These are phyloP conservation scores for Saccharomyces paradoxus DNA, from an alignment of 805 yeast species.

Conservation along the genomic window DNA sequence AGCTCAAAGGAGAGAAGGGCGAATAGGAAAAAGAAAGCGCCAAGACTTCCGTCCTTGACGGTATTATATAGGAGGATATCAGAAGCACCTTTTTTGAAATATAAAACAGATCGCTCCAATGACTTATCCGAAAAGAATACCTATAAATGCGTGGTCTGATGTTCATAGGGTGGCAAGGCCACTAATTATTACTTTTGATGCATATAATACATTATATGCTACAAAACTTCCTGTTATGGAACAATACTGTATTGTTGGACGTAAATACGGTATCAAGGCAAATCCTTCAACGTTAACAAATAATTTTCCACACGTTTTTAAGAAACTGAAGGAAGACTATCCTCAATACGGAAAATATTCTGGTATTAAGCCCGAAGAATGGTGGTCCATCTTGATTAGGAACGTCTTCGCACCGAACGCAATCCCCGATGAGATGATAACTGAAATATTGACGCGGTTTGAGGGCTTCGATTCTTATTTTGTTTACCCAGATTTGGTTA, in stretches of 20 bases:
- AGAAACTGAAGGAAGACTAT: slow-evolving; percentile 30
- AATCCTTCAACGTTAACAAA: slow-evolving; percentile 21
- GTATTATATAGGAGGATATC: background rate
- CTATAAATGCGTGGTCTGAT: slow-evolving; percentile 8
- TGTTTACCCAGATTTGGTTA: slow-evolving; percentile 46
- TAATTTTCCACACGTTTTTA: slow-evolving; percentile 30
- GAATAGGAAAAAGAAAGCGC: background rate
- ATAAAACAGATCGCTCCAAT: background rate
- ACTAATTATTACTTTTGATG: slow-evolving; percentile 53
- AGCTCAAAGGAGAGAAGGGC: background rate
- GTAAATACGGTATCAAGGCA: slow-evolving; percentile 35
- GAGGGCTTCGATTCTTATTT: slow-evolving; percentile 44
- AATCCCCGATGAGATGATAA: slow-evolving; percentile 34
- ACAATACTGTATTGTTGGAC: slow-evolving; percentile 46
- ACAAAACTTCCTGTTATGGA: slow-evolving; percentile 46
- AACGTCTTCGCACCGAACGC: slow-evolving; percentile 34
- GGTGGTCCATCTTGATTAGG: slow-evolving; percentile 54
- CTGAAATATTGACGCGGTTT: slow-evolving; percentile 41
- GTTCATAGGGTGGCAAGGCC: slow-evolving; percentile 27
- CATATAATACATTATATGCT: slow-evolving; percentile 56
- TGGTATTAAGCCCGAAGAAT: slow-evolving; percentile 31
- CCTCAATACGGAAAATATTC: slow-evolving; percentile 58
- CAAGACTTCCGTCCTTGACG: background rate
- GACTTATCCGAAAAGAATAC: slow-evolving; percentile 13
- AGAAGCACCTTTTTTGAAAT: background rate